Conservation (phyloP, 495 filamentous ascomycete species). For the Staphylotrichum tortipilum region DNA sequence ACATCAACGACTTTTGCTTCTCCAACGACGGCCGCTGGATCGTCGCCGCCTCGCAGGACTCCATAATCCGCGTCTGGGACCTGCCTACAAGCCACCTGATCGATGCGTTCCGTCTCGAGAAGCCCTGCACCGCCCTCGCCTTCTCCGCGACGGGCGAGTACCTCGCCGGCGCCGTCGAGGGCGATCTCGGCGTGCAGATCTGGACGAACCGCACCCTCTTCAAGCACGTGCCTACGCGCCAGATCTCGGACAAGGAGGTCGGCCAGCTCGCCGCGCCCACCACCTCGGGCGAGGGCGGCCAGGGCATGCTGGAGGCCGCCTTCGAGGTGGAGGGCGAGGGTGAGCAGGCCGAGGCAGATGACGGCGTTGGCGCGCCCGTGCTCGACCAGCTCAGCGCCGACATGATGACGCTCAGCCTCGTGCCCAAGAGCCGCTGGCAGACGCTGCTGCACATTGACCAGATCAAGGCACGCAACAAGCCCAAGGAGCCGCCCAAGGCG, state of each 20-base stretch:
- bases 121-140: constrained; percentile 69
- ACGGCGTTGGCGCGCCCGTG: constrained; percentile 37
- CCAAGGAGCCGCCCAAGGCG: constrained; percentile 78
- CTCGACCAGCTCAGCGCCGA: constrained; percentile 69
- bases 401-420: constrained; percentile 78
- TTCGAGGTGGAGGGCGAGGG: constrained; percentile 47
- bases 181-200: constrained; percentile 77
- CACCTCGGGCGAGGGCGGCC: constrained; percentile 74
- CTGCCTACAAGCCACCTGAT: constrained; percentile 90
- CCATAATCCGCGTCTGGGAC: constrained; percentile 83
- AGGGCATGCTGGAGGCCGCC: constrained; percentile 56
- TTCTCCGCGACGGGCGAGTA: constrained; percentile 89
- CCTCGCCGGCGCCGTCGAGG: constrained; percentile 78
- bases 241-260: constrained; percentile 68
- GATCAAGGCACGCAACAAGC: constrained; percentile 90
- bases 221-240: constrained; percentile 72
- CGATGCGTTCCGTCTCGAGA: constrained; percentile 70
- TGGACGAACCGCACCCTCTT: constrained; percentile 94
- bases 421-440: constrained; percentile 89
- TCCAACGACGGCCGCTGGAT: constrained; percentile 94
- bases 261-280: constrained; percentile 54
- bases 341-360: constrained; percentile 37
- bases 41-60: constrained; percentile 77
- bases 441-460: constrained; percentile 81
- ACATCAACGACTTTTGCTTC: constrained; percentile 80